These are phyloP conservation scores for Gossypium sturtianum DNA, from an alignment of 345 rosid species.

Conservation along the genomic window DNA sequence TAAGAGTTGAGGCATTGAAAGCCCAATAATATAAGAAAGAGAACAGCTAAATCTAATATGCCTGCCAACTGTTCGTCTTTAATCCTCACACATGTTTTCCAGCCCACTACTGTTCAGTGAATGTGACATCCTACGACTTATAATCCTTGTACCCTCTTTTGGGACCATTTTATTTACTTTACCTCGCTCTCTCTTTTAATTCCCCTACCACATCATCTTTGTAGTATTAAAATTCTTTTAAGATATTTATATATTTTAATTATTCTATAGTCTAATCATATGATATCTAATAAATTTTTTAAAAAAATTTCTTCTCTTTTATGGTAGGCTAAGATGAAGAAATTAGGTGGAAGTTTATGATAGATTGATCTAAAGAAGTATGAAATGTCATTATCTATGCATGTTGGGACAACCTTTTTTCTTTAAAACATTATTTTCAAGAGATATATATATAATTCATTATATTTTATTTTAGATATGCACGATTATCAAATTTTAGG, in stretches of 20 bases:
- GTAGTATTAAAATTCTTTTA: too few relatives aligned
- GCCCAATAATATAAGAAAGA: conserved; percentile 10
- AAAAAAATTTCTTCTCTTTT: background rate
- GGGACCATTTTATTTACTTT: conserved; percentile 28
- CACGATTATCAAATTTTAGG: too few relatives aligned
- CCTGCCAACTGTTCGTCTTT: background rate
- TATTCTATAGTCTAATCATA: too few relatives aligned
- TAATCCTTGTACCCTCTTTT: conserved; percentile 10
- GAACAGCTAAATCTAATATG: background rate
- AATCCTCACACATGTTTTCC: conserved; percentile 18
- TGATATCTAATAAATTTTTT: background rate
- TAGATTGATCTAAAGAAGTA: background rate
- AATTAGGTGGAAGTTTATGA: background rate
- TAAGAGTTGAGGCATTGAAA: background rate
- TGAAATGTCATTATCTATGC: background rate
- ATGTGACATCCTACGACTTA: background rate
- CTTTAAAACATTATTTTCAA: too few relatives aligned
- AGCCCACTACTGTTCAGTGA: conserved; percentile 33
- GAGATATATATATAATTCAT: background rate
- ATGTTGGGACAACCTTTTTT: too few relatives aligned
- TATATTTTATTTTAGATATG: background rate
- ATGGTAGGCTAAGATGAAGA: background rate
- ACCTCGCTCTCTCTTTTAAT: background rate
- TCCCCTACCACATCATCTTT: too few relatives aligned
- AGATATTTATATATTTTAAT: too few relatives aligned